Evolutionary conservation across 805 yeast species (phyloP), one percentile per base, ranked within the genome.

Genomic region (Debaryomyces tyrocola): DNA sequence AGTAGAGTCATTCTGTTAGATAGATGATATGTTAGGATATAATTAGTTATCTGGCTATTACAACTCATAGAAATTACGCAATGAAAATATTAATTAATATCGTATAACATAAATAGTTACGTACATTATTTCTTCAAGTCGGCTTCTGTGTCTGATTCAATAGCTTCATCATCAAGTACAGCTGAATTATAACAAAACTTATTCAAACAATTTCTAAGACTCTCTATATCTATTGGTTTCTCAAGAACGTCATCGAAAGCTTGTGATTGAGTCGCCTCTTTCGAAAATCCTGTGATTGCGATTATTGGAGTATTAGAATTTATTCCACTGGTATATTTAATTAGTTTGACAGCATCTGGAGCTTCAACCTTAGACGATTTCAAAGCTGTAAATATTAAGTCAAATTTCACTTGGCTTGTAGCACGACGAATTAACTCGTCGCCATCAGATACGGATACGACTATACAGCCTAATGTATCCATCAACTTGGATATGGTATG

Each of bases 331-430:
- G 97, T 91, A 52, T 80, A 80, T 57, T 79, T 83, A 45, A 90
- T 80, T 48, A 91, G 69, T 55, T 87, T 85, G 5, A 86, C 85
- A 28, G 92, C 84, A 68, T 90, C 96, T 6, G 82, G 67, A 1
- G 88, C 85, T 51, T 82, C 87, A 24, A 86, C 70, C 49, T 83
- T 84, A 12, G 87, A 80, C 18, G 87, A 69, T 53, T 80, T 80
- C 45, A 86, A 72, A 2, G 92, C 94, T 0, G 94, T 83, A 48
- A 91, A 73, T 24, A 91, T 89, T 35, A 90, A 54, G 65, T 91
- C 97, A 69, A 90, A 92, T 59, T 82, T 85, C 15, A 89, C 87
- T 43, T 84, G 84, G 33, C 95, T 87, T 0, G 96, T 86, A 6
- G 90, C 89, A 46, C 94, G 70, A 49, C 94, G 75, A 11, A 90